Evolutionary conservation across 495 filamentous ascomycete genomes (phyloP).

Genomic region (Hypoxylon trugodes): DNA sequence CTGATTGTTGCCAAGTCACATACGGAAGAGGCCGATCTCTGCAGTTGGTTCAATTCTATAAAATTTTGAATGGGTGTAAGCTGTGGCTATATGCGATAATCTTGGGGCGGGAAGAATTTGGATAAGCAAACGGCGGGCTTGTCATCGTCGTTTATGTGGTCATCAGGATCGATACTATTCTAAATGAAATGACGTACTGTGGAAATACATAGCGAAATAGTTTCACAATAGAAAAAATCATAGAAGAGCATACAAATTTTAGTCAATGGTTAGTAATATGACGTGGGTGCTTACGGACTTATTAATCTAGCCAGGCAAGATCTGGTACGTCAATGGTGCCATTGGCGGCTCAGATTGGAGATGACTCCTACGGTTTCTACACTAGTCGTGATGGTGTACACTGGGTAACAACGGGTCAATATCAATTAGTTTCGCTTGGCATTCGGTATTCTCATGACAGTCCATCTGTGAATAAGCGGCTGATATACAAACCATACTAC

Average conservation of each 20-base stretch:
- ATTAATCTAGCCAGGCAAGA: constrained; percentile 6
- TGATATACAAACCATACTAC: neutral
- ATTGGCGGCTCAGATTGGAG: neutral
- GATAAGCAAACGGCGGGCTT: no score
- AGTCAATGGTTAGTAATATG: constrained; percentile 3
- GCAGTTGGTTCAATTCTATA: no score
- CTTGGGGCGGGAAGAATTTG: no score
- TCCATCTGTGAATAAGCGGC: neutral
- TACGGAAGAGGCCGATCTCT: no score
- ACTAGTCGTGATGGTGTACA: neutral
- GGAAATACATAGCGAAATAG: no score
- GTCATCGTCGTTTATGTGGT: no score
- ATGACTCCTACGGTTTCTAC: constrained; percentile 14
- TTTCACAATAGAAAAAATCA: neutral
- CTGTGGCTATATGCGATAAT: no score
- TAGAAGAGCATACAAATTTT: neutral
- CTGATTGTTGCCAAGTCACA: no score
- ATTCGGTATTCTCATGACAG: neutral
- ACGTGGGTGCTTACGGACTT: constrained; percentile 11
- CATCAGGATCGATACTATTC: neutral
- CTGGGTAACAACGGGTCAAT: neutral
- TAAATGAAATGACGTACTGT: no score
- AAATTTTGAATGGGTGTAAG: no score
- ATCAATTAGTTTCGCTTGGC: neutral
- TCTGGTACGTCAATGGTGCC: neutral